Base-by-base conservation (phyloP, 164 flowering plant genomes). In the Piper betle region DNA sequence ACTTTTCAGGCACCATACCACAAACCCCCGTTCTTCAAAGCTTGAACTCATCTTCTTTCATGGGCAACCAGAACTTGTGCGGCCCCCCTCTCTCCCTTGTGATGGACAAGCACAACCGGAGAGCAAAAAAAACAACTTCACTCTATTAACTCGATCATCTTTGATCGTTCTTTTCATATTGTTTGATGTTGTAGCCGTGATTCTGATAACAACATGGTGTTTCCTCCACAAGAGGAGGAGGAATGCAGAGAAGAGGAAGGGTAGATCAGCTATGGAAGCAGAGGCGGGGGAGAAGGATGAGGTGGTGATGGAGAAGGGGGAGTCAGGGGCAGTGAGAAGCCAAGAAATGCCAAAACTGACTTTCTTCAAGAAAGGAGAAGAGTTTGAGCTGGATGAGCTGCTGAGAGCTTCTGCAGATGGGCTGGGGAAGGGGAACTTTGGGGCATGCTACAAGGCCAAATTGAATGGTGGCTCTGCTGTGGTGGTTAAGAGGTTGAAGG, bases 401-500 rank as follows among this genome's bases (percentile, higher is more conserved):
- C 58, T 84, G 41, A 80, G 69, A 69, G 86, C 96, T 41, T 77
- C 92, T 0, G 87, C 96, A 0, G 85, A 84, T 60, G 85, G 79
- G 3, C 54, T 85, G 62, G 88, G 92, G 0, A 81, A 73, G 43
- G 92, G 90, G 20, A 78, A 67, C 39, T 80, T 82, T 8, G 90
- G 88, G 9, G 70, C 73, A 46, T 59, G 66, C 52, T 88, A 84
- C 39, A 83, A 76, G 73, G 96, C 81, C 20, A 54, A 13, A 54
- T 19, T 85, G 48, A 68, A 66, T 10, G 72, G 58, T 20, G 74
- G 81, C 7, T 48, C 50, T 10, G 50, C 71, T 0, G 74, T 82
- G 18, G 88, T 80, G 2, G 92, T 88, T 13, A 88, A 88, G 69
- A 57, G 85, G 33, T 48, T 81, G 3, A 78, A 67, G 70, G 80